Evolutionary conservation across 331 rosid species (phyloP).

Genomic region (Stylosanthes scabra): DNA sequence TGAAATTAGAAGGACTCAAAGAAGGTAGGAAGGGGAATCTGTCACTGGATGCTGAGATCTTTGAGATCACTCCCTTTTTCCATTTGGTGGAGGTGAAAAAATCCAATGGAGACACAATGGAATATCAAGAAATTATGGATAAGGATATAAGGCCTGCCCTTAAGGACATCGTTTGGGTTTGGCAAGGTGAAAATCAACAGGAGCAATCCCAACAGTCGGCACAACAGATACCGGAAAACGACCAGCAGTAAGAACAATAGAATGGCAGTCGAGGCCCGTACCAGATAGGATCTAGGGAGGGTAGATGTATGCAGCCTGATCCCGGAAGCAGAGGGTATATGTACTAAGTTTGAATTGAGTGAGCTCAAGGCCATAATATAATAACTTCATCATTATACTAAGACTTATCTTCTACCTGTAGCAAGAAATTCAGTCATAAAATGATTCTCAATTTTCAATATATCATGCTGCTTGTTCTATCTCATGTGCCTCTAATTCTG

Average conservation of each 20-base stretch:
- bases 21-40: constrained; percentile 80
- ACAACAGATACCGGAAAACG: constrained; percentile 18
- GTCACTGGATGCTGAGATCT: constrained; percentile 80
- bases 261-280: not conserved
- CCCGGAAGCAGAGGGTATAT: too few relatives aligned
- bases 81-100: constrained; percentile 89
- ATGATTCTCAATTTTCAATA: constrained; percentile 13
- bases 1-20: constrained; percentile 59
- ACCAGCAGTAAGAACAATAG: constrained; percentile 35
- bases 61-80: constrained; percentile 67
- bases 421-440: not conserved
- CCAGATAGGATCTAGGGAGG: too few relatives aligned
- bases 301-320: too few relatives aligned
- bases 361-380: too few relatives aligned
- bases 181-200: constrained; percentile 66
- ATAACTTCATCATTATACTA: too few relatives aligned
- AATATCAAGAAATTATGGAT: constrained; percentile 68
- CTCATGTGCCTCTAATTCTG: constrained; percentile 20
- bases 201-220: constrained; percentile 43
- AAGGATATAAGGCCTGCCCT: constrained; percentile 80
- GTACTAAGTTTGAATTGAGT: too few relatives aligned
- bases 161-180: constrained; percentile 84
- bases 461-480: not conserved
- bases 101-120: constrained; percentile 82
- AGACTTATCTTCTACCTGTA: too few relatives aligned